Evolutionary conservation across 768 basidiomycete species (phyloP).

Genomic region (Glaciozyma antarctica): DNA sequence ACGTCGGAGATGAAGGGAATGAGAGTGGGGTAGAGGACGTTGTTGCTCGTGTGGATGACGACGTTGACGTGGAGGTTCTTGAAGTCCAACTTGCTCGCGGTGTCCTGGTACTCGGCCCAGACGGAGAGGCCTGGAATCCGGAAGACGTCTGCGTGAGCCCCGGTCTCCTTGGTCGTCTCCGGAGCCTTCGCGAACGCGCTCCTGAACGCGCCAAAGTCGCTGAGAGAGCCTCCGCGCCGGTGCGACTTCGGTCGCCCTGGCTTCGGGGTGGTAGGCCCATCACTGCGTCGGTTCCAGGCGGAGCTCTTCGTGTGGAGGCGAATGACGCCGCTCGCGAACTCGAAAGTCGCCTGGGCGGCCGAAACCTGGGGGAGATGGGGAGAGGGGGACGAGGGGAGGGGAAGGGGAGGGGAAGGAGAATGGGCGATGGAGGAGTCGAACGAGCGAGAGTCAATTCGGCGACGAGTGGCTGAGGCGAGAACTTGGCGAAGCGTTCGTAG

Average conservation of each 20-base stretch:
- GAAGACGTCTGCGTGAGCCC: slow-evolving; percentile 22
- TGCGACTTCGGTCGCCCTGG: not conserved
- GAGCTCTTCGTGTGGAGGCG: slow-evolving; percentile 14
- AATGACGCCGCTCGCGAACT: slow-evolving; percentile 71
- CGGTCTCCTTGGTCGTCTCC: not conserved
- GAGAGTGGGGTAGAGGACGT: slow-evolving; percentile 68
- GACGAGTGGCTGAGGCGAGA: not conserved
- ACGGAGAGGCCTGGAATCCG: slow-evolving; percentile 63
- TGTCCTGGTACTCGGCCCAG: slow-evolving; percentile 65
- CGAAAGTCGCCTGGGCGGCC: slow-evolving; percentile 43
- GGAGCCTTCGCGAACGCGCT: not conserved
- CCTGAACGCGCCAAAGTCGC: not conserved
- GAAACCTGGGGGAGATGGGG: not conserved
- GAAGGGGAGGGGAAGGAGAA: not conserved
- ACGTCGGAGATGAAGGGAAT: slow-evolving; percentile 77
- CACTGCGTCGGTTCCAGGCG: not conserved
- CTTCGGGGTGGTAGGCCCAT: not conserved
- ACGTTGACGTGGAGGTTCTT: slow-evolving; percentile 69
- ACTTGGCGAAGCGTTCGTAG: slow-evolving; percentile 55
- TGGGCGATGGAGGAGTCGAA: not conserved
- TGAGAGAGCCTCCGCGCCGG: slow-evolving; percentile 6
- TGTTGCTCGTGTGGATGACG: slow-evolving; percentile 81
- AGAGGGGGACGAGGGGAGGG: not conserved
- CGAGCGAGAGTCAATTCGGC: not conserved
- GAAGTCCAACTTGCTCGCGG: slow-evolving; percentile 1